These are phyloP conservation scores for Penstemon barbatus DNA, from an alignment of 257 asterid genomes.

Conservation along the genomic window DNA sequence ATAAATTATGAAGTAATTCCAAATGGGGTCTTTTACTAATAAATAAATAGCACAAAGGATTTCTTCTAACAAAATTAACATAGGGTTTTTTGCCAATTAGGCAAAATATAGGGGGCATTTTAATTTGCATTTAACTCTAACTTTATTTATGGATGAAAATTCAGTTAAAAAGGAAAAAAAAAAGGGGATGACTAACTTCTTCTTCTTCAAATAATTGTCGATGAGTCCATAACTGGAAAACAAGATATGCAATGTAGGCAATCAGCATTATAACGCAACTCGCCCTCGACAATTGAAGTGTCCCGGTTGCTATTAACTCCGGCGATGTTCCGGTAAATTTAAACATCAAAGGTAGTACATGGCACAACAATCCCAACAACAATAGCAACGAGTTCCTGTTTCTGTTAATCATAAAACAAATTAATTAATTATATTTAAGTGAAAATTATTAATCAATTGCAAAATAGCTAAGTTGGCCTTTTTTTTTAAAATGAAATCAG, in stretches of 20 bases:
- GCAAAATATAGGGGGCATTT: no score
- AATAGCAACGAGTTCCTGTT: slow-evolving; percentile 69
- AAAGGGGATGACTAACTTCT: no score
- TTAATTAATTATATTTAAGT: background rate
- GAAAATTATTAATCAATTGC: background rate
- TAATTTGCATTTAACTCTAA: no score
- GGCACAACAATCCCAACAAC: slow-evolving; percentile 69
- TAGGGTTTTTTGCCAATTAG: no score
- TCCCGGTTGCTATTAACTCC: slow-evolving; percentile 31
- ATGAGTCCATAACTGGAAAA: slow-evolving; percentile 29
- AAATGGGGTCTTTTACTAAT: no score
- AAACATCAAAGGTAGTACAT: slow-evolving; percentile 63
- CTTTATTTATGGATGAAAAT: no score
- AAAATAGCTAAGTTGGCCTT: background rate
- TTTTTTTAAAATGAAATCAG: no score
- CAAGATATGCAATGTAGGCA: slow-evolving; percentile 63
- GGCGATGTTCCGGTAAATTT: slow-evolving; percentile 35
- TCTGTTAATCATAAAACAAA: slow-evolving; percentile 37
- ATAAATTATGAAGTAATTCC: no score
- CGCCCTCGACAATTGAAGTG: slow-evolving; percentile 61
- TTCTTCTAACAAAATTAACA: no score
- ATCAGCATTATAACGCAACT: slow-evolving; percentile 71
- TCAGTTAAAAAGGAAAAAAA: no score
- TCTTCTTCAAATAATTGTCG: no score
- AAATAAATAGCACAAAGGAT: no score